These are phyloP conservation scores for Kazachstania bromeliacearum DNA, from an alignment of 805 yeast genomes.

Conservation along the genomic window DNA sequence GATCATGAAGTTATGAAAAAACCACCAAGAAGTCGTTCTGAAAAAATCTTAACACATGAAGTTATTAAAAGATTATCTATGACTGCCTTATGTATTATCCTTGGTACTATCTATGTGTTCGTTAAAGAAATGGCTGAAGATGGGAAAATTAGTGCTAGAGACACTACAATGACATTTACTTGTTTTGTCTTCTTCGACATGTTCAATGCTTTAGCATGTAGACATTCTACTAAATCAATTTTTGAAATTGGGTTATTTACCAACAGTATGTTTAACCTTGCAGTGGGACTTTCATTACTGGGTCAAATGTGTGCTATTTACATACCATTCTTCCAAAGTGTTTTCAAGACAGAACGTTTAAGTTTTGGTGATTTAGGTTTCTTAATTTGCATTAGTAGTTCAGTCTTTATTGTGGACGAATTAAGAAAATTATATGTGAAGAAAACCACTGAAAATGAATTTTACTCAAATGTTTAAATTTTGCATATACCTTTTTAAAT, in stretches of 20 bases:
- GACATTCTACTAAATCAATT: slow-evolving; percentile 76
- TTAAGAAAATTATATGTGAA: slow-evolving; percentile 44
- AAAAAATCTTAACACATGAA: slow-evolving; percentile 64
- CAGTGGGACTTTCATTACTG: slow-evolving; percentile 76
- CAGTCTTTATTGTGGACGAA: slow-evolving; percentile 84
- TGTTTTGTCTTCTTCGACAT: slow-evolving; percentile 93
- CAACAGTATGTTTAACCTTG: slow-evolving; percentile 86
- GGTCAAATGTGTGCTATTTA: slow-evolving; percentile 94
- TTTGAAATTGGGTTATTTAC: slow-evolving; percentile 69
- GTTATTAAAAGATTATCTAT: slow-evolving; percentile 66
- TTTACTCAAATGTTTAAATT: slow-evolving; percentile 8
- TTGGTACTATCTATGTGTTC: slow-evolving; percentile 86
- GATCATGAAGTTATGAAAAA: slow-evolving; percentile 91
- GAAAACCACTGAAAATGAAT: slow-evolving; percentile 12
- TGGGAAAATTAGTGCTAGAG: slow-evolving; percentile 77
- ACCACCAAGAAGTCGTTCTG: slow-evolving; percentile 90
- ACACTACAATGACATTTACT: slow-evolving; percentile 97
- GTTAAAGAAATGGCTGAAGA: slow-evolving; percentile 75
- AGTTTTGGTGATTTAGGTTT: slow-evolving; percentile 58
- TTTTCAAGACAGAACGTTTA: slow-evolving; percentile 93
- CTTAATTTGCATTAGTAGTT: slow-evolving; percentile 55
- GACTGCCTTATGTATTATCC: slow-evolving; percentile 63
- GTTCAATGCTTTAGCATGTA: slow-evolving; percentile 93
- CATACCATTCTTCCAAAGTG: slow-evolving; percentile 81
- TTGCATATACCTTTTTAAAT: too few species aligned